Base-by-base conservation (phyloP, 208 protist species). In the Porcisia deanei region DNA sequence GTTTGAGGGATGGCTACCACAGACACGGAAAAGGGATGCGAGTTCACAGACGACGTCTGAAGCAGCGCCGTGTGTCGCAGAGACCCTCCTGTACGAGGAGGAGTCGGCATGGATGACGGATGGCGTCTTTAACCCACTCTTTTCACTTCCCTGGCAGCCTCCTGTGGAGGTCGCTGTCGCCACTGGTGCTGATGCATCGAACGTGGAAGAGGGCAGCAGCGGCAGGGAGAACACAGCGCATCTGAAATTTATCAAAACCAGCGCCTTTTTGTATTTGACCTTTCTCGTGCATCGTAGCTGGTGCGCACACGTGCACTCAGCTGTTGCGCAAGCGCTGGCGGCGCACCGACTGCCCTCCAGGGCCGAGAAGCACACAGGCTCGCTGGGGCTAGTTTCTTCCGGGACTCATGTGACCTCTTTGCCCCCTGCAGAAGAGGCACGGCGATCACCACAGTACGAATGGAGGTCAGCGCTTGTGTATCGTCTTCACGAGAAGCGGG, bases 221-320 rank as follows among this genome's bases (percentile, higher is more conserved):
- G 25, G 66, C 53, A 37, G 49, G 37, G 14, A 20, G 68, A 39
- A 20, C 58, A 53, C 43, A 58, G 6, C 49, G 1, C 45, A 81
- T 30, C n/a, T 34, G 4, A 37, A 41, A 4, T 77, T 77, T 54
- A 0, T 82, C 18, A 82, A 77, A 41, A 82, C 72, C 0, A 82
- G 63, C 66, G 64, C 77, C 0, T 82, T 82, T 82, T 73, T 82
- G 37, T 67, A 77, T 45, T 71, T 82, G 9, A 39, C 77, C 12
- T 82, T 82, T 55, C 66, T 74, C 5, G 77, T 82, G 34, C 77
- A 82, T n/a, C 72, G 67, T 72, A 77, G 49, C 10, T 82, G 77
- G 77, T 82, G 77, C 30, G 39, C 45, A 20, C 34, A 69, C 34
- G 47, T 82, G 3, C 71, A 77, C 39, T 58, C 34, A n/a, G n/a